These are phyloP conservation scores for Fraxinus anomala DNA, from an alignment of 257 asterid genomes.

Conservation along the genomic window DNA sequence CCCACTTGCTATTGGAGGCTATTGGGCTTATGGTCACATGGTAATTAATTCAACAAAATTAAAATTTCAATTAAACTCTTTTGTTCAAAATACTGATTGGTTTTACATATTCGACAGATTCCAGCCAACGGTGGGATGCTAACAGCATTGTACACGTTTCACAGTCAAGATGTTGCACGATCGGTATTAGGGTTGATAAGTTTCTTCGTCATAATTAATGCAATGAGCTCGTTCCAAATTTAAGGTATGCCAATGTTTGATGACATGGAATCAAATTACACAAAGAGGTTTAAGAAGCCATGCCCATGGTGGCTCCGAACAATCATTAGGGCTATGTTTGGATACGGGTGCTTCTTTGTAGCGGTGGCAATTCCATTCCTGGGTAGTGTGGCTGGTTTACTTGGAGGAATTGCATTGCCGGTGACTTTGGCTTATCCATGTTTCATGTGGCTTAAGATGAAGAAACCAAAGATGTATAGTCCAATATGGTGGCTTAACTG, in stretches of 20 bases:
- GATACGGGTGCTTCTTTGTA: conserved; percentile 56
- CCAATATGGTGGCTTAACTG: conserved; percentile 70
- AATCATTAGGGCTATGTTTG: conserved; percentile 49
- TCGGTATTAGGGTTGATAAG: conserved; percentile 49
- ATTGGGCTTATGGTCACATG: conserved; percentile 81
- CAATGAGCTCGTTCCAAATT: conserved; percentile 74
- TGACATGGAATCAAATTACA: conserved; percentile 65
- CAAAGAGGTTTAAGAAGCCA: conserved; percentile 55
- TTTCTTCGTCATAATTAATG: conserved; percentile 61
- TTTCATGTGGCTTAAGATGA: conserved; percentile 86
- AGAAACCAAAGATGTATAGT: conserved; percentile 59
- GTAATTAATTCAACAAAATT: conserved; percentile 30
- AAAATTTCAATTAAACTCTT: no score
- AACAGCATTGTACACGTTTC: conserved; percentile 57
- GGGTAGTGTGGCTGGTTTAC: conserved; percentile 69
- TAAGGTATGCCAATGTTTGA: conserved; percentile 90
- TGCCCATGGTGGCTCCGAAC: conserved; percentile 87
- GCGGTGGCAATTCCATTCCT: conserved; percentile 87
- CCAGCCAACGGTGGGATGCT: conserved; percentile 76
- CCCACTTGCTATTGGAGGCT: conserved; percentile 79
- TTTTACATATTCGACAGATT: conserved; percentile 41
- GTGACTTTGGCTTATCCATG: conserved; percentile 78
- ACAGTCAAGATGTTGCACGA: conserved; percentile 54
- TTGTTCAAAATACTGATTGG: not conserved
- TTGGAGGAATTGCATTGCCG: conserved; percentile 78